Evolutionary conservation across 345 rosid genomes (phyloP).

Genomic region (Fremontodendron californicum): DNA sequence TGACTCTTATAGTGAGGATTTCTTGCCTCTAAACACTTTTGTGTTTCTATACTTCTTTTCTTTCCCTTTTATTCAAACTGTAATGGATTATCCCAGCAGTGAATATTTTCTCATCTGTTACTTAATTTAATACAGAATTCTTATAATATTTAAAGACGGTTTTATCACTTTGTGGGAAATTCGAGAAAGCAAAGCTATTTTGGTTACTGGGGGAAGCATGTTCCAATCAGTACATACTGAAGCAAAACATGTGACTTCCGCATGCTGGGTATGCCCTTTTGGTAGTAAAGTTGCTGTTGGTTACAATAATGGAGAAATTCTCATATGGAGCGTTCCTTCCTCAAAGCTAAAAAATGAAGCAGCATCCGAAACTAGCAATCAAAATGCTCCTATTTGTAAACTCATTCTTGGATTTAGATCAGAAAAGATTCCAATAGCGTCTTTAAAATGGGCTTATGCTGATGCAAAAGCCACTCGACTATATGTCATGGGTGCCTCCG

Average conservation of each 20-base stretch:
- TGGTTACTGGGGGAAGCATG: slow-evolving; percentile 53
- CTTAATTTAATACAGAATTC: slow-evolving; percentile 47
- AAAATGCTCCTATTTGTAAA: slow-evolving; percentile 48
- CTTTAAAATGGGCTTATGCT: slow-evolving; percentile 61
- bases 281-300: slow-evolving; percentile 86
- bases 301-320: slow-evolving; percentile 75
- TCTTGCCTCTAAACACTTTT: neutral
- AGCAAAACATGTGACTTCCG: slow-evolving; percentile 69
- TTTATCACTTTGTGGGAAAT: slow-evolving; percentile 70
- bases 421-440: slow-evolving; percentile 67
- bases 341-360: too few species aligned
- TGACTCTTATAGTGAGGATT: neutral
- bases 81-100: neutral
- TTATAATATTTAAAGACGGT: slow-evolving; percentile 70
- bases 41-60: neutral
- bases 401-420: slow-evolving; percentile 80
- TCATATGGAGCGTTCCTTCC: slow-evolving; percentile 58
- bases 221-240: slow-evolving; percentile 50
- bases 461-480: slow-evolving; percentile 78
- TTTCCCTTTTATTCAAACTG: neutral
- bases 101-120: neutral
- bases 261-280: slow-evolving; percentile 83
- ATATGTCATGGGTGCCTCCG: slow-evolving; percentile 57
- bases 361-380: slow-evolving; percentile 36
- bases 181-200: slow-evolving; percentile 54